Base-by-base conservation (phyloP, 345 rosid genomes). In the Capsella bursapastoris region DNA sequence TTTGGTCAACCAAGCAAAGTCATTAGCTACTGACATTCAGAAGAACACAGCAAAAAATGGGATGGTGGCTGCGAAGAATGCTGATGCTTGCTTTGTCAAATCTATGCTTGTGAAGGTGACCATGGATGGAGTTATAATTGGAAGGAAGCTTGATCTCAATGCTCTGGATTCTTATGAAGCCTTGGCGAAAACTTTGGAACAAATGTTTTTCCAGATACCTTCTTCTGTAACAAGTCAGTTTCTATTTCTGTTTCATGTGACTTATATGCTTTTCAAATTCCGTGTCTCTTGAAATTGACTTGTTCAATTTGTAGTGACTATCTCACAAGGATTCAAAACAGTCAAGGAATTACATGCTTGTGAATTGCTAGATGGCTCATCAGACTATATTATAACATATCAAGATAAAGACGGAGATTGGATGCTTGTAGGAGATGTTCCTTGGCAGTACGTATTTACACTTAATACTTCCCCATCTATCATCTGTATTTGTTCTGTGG, bases 341-440 rank as follows among this genome's bases (percentile, higher is more conserved):
- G 5, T 57, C 6, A 53, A 55, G 47, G 66, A 57, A 75, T 52
- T 51, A 50, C 79, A 79, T 48, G 71, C 72, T 44, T 80, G 76
- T 1, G 79, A 73, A 56, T 79, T 94, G 72, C 79, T 90, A 66
- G 83, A 87, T 77, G 92, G 85, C 43, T 87, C 90, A 64, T 87
- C 86, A 22, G 92, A 84, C 31, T 89, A 84, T 77, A 87, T 89
- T 47, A 86, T 90, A 38, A 85, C 97, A 47, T 94, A 88, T 57
- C 89, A 94, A 84, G 98, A 94, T 78, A 91, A 85, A 81, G 98
- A 94, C 0, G 97, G 96, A 53, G 98, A 94, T 79, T 94, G 97
- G 97, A 91, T 94, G 97, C 97, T 94, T 49, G 91, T 88, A 52
- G 98, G 98, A 68, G 98, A 90, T 83, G 97, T 91, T 72, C 98